These are phyloP conservation scores for Alternaria sp. DNA, from an alignment of 2,329 filamentous ascomycete species.

Conservation along the genomic window DNA sequence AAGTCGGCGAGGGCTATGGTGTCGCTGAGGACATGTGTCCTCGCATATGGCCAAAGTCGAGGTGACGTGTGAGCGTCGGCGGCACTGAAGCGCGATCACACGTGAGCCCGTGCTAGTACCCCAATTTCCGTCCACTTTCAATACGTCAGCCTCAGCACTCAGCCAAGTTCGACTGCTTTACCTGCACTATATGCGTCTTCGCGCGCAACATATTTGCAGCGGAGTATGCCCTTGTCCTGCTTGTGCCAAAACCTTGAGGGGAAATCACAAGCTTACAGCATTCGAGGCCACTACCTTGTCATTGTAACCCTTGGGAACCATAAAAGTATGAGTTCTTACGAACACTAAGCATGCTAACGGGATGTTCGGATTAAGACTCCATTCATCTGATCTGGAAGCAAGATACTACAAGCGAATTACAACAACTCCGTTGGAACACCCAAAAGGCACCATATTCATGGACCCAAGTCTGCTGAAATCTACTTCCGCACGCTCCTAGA, in stretches of 20 bases:
- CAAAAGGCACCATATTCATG: background rate
- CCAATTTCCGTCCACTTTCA: background rate
- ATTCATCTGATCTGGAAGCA: background rate
- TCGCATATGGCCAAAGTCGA: constrained; percentile 14
- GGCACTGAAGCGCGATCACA: constrained; percentile 20
- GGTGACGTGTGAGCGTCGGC: constrained; percentile 17
- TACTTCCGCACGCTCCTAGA: background rate
- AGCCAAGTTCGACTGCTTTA: background rate
- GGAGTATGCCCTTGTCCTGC: too few relatives aligned
- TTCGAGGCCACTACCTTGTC: too few relatives aligned
- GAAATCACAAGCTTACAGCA: too few relatives aligned
- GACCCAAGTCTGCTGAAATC: background rate
- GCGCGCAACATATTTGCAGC: too few relatives aligned
- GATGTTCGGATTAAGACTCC: background rate
- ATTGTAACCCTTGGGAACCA: too few relatives aligned
- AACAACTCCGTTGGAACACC: background rate
- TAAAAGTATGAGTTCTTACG: too few relatives aligned
- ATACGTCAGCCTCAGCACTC: background rate
- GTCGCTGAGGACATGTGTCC: constrained; percentile 20
- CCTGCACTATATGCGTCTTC: background rate
- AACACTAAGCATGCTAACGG: too few relatives aligned
- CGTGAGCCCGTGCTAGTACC: constrained; percentile 15
- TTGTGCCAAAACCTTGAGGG: too few relatives aligned
- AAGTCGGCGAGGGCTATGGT: constrained; percentile 4
- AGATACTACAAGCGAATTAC: background rate